phyloP scores from a whole-genome alignment of 805 yeast genomes.

The Metschnikowia noctiluminum region DNA sequence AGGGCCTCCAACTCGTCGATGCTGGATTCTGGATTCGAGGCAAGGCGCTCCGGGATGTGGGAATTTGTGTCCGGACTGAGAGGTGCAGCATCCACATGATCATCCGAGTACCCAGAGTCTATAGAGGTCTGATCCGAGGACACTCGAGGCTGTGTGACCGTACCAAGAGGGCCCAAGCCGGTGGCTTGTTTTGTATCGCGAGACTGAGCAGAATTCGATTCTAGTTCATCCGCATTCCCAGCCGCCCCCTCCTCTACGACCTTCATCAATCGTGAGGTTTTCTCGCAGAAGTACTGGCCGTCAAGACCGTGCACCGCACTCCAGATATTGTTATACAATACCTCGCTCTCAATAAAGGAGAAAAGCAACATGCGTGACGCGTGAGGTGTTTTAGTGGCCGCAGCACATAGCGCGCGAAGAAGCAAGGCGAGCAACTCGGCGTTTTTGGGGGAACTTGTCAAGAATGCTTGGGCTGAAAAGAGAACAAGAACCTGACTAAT shows the following conservation, averaged over 20 bases:
- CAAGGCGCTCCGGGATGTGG: background rate
- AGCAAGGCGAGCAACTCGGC: slow-evolving; percentile 57
- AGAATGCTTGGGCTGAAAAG: slow-evolving; percentile 34
- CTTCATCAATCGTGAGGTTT: slow-evolving; percentile 13
- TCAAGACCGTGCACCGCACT: slow-evolving; percentile 29
- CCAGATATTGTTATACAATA: slow-evolving; percentile 35
- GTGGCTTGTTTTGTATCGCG: background rate
- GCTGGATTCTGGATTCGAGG: background rate
- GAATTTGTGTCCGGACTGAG: background rate
- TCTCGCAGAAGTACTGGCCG: slow-evolving; percentile 23
- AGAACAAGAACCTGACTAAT: slow-evolving; percentile 43
- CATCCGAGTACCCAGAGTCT: slow-evolving; percentile 1
- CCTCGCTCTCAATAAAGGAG: slow-evolving; percentile 43
- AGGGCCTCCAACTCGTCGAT: slow-evolving; percentile 6
- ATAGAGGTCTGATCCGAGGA: slow-evolving; percentile 1
- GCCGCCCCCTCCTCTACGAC: background rate
- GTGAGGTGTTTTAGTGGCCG: slow-evolving; percentile 47
- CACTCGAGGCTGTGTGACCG: background rate
- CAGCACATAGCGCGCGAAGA: slow-evolving; percentile 52
- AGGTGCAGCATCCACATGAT: background rate
- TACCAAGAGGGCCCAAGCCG: background rate
- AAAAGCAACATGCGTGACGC: slow-evolving; percentile 55
- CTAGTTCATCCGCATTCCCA: background rate
- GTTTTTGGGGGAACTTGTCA: slow-evolving; percentile 41
- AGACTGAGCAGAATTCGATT: background rate